Base-by-base conservation (phyloP, 805 yeast species). In the Ogataea paradorogensis region DNA sequence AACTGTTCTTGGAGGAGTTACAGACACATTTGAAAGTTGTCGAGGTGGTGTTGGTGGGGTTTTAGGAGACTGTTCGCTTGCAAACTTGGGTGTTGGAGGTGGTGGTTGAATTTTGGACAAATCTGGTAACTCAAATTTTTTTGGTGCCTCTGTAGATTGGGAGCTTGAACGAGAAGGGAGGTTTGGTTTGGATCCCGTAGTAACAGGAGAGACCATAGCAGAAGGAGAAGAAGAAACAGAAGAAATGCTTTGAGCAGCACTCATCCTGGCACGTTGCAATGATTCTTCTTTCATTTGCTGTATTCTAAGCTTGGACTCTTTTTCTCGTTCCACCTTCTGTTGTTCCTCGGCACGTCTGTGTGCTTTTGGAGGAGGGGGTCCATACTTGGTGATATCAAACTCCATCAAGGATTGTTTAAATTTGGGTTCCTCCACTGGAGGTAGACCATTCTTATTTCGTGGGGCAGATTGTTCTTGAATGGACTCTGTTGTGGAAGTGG, bases 291-390 rank as follows among this genome's bases (percentile, higher is more conserved):
- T 56, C 43, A 60, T 52, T 29, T 48, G 46, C 24, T 50, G 53
- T 43, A 59, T 42, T 38, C 66, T 44, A 1, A 26, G 20, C 35
- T 52, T 53, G 26, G 51, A 50, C 7, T 52, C 58, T 26, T 44
- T 46, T 8, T 59, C 54, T 31, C 43, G 48, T 29, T 53, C 55
- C 4, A 41, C 28, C n/a, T 50, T 53, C 13, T 42, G 32, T 23
- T 41, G 41, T 30, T 61, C 65, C 2, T 52, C 58, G 14, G 42
- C 43, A 10, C 46, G 48, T 29, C 55, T 48, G 35, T 46, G 52
- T 3, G 68, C 66, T 39, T 55, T 62, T 4, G 78, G 78, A 2
- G 75, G 75, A 7, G 77, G 76, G 2, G 76, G 71, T 1, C 70
- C 77, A 43, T 62, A 59, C 23, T 61, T 63, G 24, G 55, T 47